phyloP scores from a whole-genome alignment of 2,329 filamentous ascomycete species.

The Xylariaceae sp. region DNA sequence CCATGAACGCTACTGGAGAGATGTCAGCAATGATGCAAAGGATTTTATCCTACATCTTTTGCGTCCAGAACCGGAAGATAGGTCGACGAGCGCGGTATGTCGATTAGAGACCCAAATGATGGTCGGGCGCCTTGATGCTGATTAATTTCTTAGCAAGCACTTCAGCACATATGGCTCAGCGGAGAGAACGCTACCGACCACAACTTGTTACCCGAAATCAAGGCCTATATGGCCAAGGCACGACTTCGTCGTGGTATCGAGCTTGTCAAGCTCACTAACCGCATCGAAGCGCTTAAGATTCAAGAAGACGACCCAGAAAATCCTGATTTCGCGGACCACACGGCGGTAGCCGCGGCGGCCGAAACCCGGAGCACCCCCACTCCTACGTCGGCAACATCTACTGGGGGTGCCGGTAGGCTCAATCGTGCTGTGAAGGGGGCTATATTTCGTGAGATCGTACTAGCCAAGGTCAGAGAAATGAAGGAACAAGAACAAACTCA shows the following conservation, averaged over 20 bases:
- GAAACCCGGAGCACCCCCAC: slow-evolving; percentile 34
- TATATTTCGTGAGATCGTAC: slow-evolving; percentile 90
- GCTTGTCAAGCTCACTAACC: slow-evolving; percentile 90
- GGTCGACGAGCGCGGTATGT: slow-evolving; percentile 70
- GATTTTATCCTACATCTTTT: slow-evolving; percentile 83
- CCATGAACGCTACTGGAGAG: slow-evolving; percentile 97
- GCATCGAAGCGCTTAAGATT: slow-evolving; percentile 90
- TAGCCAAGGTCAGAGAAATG: slow-evolving; percentile 89
- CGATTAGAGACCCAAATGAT: slow-evolving; percentile 4
- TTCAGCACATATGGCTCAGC: slow-evolving; percentile 82
- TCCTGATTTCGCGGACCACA: slow-evolving; percentile 63
- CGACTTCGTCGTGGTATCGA: slow-evolving; percentile 91
- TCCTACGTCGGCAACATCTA: slow-evolving; percentile 31
- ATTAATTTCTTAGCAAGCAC: slow-evolving; percentile 53
- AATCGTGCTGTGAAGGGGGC: slow-evolving; percentile 53
- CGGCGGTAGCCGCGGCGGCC: slow-evolving; percentile 50
- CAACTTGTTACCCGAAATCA: slow-evolving; percentile 96
- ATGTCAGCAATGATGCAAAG: slow-evolving; percentile 92
- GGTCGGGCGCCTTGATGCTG: background rate
- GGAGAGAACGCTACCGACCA: slow-evolving; percentile 90
- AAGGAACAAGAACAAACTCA: slow-evolving; percentile 77
- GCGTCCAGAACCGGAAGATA: slow-evolving; percentile 68
- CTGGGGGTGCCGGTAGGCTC: slow-evolving; percentile 37
- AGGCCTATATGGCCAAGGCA: slow-evolving; percentile 84
- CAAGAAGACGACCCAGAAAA: slow-evolving; percentile 79